Evolutionary conservation across 768 basidiomycete genomes (phyloP).

Genomic region (Pholiota microspora): DNA sequence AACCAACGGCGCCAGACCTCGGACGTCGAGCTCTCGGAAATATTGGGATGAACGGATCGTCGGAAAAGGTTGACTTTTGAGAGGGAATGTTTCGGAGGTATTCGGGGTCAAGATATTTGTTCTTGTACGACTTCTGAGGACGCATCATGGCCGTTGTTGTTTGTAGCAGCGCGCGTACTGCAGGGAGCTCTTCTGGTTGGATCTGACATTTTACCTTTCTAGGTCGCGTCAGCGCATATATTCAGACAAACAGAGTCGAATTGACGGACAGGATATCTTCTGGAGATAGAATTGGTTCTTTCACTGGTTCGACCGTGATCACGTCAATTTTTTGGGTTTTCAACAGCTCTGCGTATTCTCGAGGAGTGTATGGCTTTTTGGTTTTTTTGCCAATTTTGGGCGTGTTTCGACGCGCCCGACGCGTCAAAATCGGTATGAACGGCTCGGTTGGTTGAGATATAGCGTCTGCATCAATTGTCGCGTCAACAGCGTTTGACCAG

Average conservation of each 20-base stretch:
- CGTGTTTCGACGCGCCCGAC: slow-evolving; percentile 44
- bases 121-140: slow-evolving; percentile 20
- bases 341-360: slow-evolving; percentile 3
- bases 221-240: slow-evolving; percentile 1
- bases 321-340: slow-evolving; percentile 15
- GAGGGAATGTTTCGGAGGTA: slow-evolving; percentile 11
- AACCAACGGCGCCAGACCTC: slow-evolving; percentile 12
- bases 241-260: background rate
- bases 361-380: slow-evolving; percentile 5
- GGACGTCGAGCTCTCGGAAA: slow-evolving; percentile 38
- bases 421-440: slow-evolving; percentile 44
- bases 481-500: background rate
- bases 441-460: slow-evolving; percentile 24
- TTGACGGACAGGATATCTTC: slow-evolving; percentile 25
- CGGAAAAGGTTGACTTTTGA: slow-evolving; percentile 1
- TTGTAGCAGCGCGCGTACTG: slow-evolving; percentile 19
- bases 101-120: slow-evolving; percentile 23
- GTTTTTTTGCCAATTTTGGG: slow-evolving; percentile 36
- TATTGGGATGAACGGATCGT: slow-evolving; percentile 30
- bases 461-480: background rate
- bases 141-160: slow-evolving; percentile 19
- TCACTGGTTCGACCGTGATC: slow-evolving; percentile 25
- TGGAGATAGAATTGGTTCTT: slow-evolving; percentile 11
- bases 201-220: slow-evolving; percentile 26
- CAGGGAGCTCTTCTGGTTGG: slow-evolving; percentile 21